Percentiles rank a stretch among this genome's conserved stretches.
Evolutionary conservation across 345 rosid species (phyloP).

Genomic region (Syzygium jambos): DNA sequence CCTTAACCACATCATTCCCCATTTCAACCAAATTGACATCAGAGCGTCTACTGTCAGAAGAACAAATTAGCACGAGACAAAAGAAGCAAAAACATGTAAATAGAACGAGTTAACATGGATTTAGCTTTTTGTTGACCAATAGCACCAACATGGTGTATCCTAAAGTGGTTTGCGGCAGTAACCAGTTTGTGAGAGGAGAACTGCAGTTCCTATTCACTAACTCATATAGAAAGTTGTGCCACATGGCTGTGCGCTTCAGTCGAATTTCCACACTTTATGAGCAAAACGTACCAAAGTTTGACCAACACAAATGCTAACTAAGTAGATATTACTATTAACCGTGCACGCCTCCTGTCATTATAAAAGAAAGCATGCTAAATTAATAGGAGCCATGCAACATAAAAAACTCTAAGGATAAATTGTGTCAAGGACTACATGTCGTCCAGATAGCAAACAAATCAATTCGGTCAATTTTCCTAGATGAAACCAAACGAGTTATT

Average conservation of each 20-base stretch:
- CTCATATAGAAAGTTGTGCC: background rate
- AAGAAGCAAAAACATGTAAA: background rate
- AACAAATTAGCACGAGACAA: background rate
- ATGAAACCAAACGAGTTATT: background rate
- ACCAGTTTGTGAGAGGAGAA: background rate
- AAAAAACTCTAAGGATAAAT: background rate
- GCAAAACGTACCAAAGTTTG: background rate
- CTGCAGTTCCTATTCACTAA: background rate
- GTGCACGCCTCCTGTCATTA: background rate
- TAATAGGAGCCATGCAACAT: background rate
- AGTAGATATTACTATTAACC: background rate
- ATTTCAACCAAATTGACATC: slow-evolving; percentile 69
- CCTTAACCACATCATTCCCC: slow-evolving; percentile 42
- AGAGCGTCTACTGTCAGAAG: slow-evolving; percentile 57
- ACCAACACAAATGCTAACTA: background rate
- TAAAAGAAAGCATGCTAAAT: background rate
- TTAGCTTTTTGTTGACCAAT: background rate
- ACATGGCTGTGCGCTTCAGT: background rate
- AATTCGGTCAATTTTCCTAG: background rate
- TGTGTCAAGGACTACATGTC: background rate
- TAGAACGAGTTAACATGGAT: background rate
- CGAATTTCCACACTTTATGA: background rate
- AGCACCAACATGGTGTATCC: background rate
- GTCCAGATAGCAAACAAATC: background rate
- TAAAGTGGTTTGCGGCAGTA: background rate